These are phyloP conservation scores for Radiomyces spectabilis DNA, from an alignment of 192 early-diverging fungal species.

Conservation along the genomic window DNA sequence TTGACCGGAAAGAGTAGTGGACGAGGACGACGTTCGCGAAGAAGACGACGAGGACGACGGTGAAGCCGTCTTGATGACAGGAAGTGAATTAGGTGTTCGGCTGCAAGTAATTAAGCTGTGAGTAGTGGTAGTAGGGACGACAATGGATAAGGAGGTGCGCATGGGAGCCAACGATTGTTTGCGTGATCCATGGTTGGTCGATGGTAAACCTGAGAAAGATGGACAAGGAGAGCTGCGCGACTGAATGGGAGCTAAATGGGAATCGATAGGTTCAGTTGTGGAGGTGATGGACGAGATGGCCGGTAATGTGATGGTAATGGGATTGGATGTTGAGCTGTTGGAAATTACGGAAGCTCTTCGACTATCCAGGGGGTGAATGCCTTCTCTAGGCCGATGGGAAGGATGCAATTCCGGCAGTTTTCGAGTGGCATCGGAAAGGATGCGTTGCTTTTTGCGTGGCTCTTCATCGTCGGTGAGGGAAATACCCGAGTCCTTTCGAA, in stretches of 20 bases:
- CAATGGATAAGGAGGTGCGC: no score
- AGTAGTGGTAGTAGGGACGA: neutral
- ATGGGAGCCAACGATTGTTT: no score
- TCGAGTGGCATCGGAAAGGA: no score
- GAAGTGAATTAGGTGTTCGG: neutral
- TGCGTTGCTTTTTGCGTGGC: neutral
- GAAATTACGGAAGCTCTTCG: no score
- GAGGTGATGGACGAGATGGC: slow-evolving; percentile 1
- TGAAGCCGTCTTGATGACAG: neutral
- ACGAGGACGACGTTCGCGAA: neutral
- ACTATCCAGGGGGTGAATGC: no score
- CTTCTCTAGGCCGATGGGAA: no score
- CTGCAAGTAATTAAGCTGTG: neutral
- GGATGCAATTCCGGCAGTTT: no score
- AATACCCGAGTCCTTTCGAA: slow-evolving; percentile 15
- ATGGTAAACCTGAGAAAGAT: neutral
- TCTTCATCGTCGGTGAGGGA: neutral
- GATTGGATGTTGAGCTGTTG: neutral
- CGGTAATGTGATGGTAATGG: neutral
- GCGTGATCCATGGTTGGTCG: no score
- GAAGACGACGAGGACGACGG: neutral
- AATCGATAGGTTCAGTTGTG: neutral
- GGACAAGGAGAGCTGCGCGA: neutral
- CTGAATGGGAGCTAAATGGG: slow-evolving; percentile 4
- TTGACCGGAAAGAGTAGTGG: neutral